Conservation (phyloP, 805 yeast genomes). For the Sungouiozyma intestinalis region DNA sequence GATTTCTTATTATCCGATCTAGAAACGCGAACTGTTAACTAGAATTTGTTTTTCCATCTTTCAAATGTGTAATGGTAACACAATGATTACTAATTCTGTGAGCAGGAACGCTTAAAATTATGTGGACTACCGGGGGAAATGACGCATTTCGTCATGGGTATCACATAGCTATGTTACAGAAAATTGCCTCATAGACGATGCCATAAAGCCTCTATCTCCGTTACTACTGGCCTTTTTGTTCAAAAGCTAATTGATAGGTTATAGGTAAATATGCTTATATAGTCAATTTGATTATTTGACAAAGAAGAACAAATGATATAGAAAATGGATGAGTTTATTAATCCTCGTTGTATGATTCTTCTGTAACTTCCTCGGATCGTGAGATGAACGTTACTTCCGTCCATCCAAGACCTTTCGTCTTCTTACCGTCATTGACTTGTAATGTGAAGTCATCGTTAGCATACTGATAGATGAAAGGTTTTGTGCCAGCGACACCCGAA, state of each 20-base stretch:
- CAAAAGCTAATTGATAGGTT: conserved; percentile 1
- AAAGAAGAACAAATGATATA: neutral
- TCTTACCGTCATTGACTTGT: conserved; percentile 13
- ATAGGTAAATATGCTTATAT: neutral
- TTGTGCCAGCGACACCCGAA: conserved; percentile 89
- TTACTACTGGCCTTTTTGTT: no score
- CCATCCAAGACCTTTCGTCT: conserved; percentile 24
- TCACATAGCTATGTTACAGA: neutral
- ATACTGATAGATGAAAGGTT: conserved; percentile 94
- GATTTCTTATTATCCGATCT: neutral
- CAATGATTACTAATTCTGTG: no score
- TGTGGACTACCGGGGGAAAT: no score
- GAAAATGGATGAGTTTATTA: conserved; percentile 1
- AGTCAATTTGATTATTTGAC: neutral
- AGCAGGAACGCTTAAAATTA: no score
- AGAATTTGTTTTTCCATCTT: no score
- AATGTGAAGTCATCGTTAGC: conserved; percentile 39
- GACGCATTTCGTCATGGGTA: no score
- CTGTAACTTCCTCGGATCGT: conserved; percentile 21
- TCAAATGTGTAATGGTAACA: no score
- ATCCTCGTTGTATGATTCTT: conserved; percentile 11
- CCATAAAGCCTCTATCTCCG: no score
- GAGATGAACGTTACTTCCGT: conserved; percentile 28
- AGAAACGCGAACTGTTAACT: no score
- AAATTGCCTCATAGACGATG: no score